Evolutionary conservation across 306 rosid genomes (phyloP).

Genomic region (Chamaecrista fasciculata): DNA sequence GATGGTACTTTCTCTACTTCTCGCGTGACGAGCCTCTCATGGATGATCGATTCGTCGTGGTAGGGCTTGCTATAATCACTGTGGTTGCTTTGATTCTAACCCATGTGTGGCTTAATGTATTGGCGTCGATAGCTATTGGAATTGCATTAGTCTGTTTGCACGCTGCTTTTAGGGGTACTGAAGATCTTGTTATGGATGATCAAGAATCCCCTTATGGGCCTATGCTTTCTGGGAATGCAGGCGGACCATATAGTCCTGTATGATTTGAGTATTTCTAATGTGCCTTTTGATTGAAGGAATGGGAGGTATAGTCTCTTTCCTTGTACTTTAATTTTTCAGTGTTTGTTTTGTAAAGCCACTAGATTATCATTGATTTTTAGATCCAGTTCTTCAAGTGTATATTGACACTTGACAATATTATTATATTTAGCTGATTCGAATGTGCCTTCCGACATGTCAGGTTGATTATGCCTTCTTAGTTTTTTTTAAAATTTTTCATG

Average conservation of each 20-base stretch:
- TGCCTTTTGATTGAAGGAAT: neutral
- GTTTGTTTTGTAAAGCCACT: neutral
- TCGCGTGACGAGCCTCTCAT: slow-evolving; percentile 47
- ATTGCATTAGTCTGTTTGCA: slow-evolving; percentile 35
- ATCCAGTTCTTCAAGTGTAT: neutral
- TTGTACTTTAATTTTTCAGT: neutral
- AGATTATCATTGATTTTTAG: neutral
- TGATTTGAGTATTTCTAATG: slow-evolving; percentile 23
- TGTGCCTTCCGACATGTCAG: neutral
- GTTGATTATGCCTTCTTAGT: neutral
- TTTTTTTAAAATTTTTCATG: neutral
- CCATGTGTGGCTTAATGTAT: slow-evolving; percentile 51
- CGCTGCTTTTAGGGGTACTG: slow-evolving; percentile 52
- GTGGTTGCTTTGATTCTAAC: slow-evolving; percentile 36
- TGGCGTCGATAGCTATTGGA: slow-evolving; percentile 31
- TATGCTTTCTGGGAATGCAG: slow-evolving; percentile 34
- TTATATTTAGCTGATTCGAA: neutral
- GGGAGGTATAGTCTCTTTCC: neutral
- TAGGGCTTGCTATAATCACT: slow-evolving; percentile 31
- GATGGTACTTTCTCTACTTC: slow-evolving; percentile 65
- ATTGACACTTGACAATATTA: neutral
- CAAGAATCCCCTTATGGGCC: slow-evolving; percentile 63
- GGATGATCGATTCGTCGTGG: slow-evolving; percentile 37
- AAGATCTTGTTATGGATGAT: slow-evolving; percentile 56
- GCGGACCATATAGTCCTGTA: slow-evolving; percentile 51